Evolutionary conservation across 176 grass and related monocot genomes (phyloP).

Genomic region (Lolium multiflorum): DNA sequence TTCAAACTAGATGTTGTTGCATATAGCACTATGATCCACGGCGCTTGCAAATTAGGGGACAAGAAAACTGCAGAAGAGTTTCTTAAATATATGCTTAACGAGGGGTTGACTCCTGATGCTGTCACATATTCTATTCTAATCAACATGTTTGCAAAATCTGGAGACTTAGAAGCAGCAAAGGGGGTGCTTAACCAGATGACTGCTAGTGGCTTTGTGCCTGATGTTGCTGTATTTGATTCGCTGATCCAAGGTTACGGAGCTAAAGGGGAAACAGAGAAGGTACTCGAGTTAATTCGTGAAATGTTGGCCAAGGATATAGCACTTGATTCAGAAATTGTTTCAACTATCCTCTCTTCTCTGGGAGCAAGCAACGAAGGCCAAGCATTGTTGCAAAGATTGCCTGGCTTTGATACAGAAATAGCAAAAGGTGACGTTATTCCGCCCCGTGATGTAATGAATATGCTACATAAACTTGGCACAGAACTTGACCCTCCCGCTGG

Average conservation of each 20-base stretch:
- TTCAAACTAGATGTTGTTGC: conserved; percentile 42
- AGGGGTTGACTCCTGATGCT: conserved; percentile 56
- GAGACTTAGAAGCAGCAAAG: conserved; percentile 51
- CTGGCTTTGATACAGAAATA: conserved; percentile 24
- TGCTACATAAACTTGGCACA: conserved; percentile 29
- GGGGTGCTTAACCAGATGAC: conserved; percentile 70
- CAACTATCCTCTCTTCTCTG: conserved; percentile 47
- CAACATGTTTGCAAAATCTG: conserved; percentile 53
- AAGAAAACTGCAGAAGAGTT: conserved; percentile 49
- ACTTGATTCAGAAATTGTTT: conserved; percentile 52
- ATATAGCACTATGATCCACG: conserved; percentile 70
- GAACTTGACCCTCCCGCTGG: conserved; percentile 27
- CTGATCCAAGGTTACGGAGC: conserved; percentile 54
- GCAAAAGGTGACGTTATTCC: neutral
- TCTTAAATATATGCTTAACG: conserved; percentile 56
- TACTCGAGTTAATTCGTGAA: conserved; percentile 54
- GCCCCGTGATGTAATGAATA: conserved; percentile 23
- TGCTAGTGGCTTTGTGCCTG: conserved; percentile 58
- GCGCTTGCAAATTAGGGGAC: conserved; percentile 53
- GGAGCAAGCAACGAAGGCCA: conserved; percentile 42
- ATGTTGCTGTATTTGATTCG: conserved; percentile 61
- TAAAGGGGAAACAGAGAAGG: conserved; percentile 36
- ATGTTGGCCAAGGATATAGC: conserved; percentile 59
- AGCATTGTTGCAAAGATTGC: conserved; percentile 33
- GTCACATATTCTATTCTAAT: conserved; percentile 65